Evolutionary conservation across 2,329 filamentous ascomycete genomes (phyloP), one percentile per base, ranked within the genome.

Genomic region (Paraconiothyrium brasiliense): DNA sequence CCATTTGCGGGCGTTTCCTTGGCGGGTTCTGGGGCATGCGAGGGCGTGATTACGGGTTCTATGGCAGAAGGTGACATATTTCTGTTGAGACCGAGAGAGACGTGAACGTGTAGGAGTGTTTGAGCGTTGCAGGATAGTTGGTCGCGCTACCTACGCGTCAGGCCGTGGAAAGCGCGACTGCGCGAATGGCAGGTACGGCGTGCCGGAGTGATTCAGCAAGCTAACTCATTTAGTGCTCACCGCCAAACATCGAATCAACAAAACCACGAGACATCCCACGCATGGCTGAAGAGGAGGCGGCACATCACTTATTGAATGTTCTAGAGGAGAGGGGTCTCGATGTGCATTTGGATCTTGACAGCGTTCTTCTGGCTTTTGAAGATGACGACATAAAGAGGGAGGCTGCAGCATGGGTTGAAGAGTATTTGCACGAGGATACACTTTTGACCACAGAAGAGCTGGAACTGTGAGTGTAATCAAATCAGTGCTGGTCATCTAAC

Each of bases 391-490:
- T 79, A 13, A 78, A 77, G 60, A 69, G 72, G 20, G 74, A 79
- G 43, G 78, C 80, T 47, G 73, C 75, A 9, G 69, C 71, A 56
- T 86, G 83, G 82, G 79, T 84, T 13, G 71, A 80, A 9, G 78
- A 83, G 59, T 83, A 84, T 70, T 70, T 85, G 32, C 72, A 79
- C n/a, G 69, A 79, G 22, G 70, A 79, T 6, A 84, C 81, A 0
- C 69, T 86, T 10, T 71, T 86, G 54, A 84, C 78, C 16, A 79
- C 78, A 58, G 83, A 85, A 47, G 84, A 86, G 63, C 66, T 82
- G 37, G 77, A 81, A 35, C 75, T 84, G 82, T 84, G 73, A 44
- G 79, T 71, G 24, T 20, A 8, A 41, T 5, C 6, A 8, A 24
- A 37, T 8, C 7, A 24, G 6, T 11, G n/a, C 0, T 41, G 27